A percentile compares a stretch with the other conserved stretches of the same genome.
These are phyloP conservation scores for Inonotus hispidus DNA, from an alignment of 1,284 basidiomycete genomes.

Conservation along the genomic window DNA sequence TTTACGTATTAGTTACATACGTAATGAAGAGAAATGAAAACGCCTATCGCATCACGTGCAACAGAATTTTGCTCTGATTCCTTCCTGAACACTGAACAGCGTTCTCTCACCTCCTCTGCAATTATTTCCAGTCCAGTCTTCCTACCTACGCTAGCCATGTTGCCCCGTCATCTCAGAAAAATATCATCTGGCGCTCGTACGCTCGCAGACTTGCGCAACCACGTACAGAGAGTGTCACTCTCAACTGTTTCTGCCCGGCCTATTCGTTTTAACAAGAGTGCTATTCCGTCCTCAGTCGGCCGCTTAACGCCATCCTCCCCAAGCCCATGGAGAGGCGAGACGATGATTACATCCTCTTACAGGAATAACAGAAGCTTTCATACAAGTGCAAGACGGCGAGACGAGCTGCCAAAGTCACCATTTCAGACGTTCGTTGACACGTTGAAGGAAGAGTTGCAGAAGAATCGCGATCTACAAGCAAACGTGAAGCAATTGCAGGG, in stretches of 20 bases:
- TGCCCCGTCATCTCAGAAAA: constrained; percentile 16
- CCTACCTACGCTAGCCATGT: constrained; percentile 1
- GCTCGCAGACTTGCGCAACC: neutral
- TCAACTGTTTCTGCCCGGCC: neutral
- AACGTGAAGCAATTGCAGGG: constrained; percentile 97
- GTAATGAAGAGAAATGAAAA: too few relatives aligned
- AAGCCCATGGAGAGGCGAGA: neutral
- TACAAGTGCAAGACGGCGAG: constrained; percentile 52
- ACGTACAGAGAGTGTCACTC: neutral
- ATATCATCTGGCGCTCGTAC: neutral
- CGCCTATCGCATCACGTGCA: neutral
- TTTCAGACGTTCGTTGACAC: constrained; percentile 97
- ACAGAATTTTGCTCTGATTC: neutral
- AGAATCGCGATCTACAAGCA: constrained; percentile 92
- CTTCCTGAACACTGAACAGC: neutral
- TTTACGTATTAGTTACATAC: too few relatives aligned
- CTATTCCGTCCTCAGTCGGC: neutral
- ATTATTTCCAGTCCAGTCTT: neutral
- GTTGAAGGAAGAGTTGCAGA: constrained; percentile 85
- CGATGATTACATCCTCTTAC: neutral
- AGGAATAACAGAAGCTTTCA: constrained; percentile 43
- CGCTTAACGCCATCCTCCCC: neutral
- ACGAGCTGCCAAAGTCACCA: constrained; percentile 82
- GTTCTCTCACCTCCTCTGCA: too few relatives aligned
- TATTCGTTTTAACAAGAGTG: neutral